Evolutionary conservation across 805 yeast genomes (phyloP).

Genomic region (Metschnikowia arizonensis): DNA sequence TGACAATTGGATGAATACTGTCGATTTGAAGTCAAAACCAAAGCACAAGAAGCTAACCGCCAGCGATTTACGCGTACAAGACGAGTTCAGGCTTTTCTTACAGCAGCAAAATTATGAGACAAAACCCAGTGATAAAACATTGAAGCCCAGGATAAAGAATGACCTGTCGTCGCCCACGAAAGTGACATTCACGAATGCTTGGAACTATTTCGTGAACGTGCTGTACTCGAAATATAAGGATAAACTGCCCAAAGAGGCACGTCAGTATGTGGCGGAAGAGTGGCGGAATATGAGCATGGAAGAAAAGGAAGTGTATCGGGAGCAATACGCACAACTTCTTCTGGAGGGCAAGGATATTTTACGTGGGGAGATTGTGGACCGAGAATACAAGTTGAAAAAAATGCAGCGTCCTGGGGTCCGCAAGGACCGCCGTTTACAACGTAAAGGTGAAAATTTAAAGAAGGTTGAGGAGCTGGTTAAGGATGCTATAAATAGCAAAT

Average conservation of each 20-base stretch:
- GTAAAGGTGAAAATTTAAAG: constrained; percentile 13
- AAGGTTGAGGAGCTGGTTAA: constrained; percentile 1
- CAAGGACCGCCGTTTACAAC: constrained; percentile 12
- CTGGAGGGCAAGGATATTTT: constrained; percentile 28
- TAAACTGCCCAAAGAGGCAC: constrained; percentile 15
- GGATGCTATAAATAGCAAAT: background rate
- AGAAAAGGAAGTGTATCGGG: constrained; percentile 27
- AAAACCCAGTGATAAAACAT: background rate
- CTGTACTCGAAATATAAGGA: constrained; percentile 17
- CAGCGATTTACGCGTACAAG: constrained; percentile 12
- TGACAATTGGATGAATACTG: constrained; percentile 18
- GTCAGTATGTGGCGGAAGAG: constrained; percentile 11
- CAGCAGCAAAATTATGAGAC: constrained; percentile 24
- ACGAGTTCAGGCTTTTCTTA: constrained; percentile 21
- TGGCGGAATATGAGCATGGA: constrained; percentile 28
- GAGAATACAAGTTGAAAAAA: constrained; percentile 22
- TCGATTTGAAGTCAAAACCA: constrained; percentile 13
- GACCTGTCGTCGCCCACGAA: constrained; percentile 10
- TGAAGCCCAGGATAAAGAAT: background rate
- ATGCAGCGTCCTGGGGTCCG: constrained; percentile 8
- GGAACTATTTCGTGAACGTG: constrained; percentile 31
- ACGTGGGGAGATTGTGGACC: constrained; percentile 27
- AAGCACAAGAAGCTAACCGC: constrained; percentile 11
- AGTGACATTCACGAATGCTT: constrained; percentile 30
- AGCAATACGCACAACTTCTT: constrained; percentile 26